Conservation (phyloP, 2,329 filamentous ascomycete genomes). For the Emmonsia crescens region DNA sequence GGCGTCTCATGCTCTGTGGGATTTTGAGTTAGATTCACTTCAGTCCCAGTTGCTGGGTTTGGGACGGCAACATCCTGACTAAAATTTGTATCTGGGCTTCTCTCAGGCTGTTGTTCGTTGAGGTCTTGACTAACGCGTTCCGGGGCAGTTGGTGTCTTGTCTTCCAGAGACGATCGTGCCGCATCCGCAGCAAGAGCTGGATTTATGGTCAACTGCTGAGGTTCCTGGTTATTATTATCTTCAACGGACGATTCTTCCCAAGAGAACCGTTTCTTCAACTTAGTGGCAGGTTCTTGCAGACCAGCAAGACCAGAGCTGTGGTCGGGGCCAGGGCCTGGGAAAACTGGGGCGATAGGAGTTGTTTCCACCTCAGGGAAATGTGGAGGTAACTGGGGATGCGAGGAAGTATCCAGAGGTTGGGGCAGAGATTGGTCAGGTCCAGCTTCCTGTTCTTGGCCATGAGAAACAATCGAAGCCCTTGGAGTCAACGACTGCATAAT, state of each 20-base stretch:
- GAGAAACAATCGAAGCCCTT: neutral
- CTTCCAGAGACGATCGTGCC: neutral
- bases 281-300: conserved; percentile 15
- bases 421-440: neutral
- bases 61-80: neutral
- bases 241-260: conserved; percentile 27
- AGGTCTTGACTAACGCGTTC: neutral
- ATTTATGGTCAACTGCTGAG: neutral
- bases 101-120: neutral
- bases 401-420: too few species aligned
- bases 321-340: neutral
- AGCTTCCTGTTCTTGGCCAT: conserved; percentile 1
- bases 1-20: neutral
- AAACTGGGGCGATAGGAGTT: neutral
- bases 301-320: neutral
- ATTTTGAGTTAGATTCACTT: neutral
- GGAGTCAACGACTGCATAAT: conserved; percentile 40
- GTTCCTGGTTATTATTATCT: conserved; percentile 6
- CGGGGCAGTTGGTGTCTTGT: neutral
- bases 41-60: neutral
- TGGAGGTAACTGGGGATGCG: neutral
- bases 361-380: neutral
- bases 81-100: neutral
- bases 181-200: neutral
- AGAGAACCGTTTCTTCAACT: conserved; percentile 32